phyloP scores from a whole-genome alignment of 2,329 filamentous ascomycete species.

The Monosporascus sp. region DNA sequence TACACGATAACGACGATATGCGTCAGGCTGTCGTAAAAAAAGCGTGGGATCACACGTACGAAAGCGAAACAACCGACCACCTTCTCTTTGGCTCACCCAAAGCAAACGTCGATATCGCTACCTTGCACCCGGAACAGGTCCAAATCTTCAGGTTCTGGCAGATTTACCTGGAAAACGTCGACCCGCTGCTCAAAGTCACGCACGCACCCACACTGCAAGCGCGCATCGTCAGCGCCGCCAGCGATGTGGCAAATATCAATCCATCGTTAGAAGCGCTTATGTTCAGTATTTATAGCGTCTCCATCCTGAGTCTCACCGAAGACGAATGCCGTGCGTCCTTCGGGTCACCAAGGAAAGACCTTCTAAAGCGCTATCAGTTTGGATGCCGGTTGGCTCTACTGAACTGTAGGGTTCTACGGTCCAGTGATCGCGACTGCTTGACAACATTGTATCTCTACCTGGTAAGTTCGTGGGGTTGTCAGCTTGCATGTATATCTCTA shows the following conservation, averaged over 20 bases:
- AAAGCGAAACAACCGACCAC: constrained; percentile 34
- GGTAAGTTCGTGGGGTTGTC: constrained; percentile 27
- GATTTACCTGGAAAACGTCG: constrained; percentile 51
- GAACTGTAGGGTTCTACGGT: constrained; percentile 44
- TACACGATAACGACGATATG: too few relatives aligned
- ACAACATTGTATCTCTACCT: constrained; percentile 53
- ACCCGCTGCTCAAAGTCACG: constrained; percentile 54
- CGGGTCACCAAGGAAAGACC: constrained; percentile 29
- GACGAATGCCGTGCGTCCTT: constrained; percentile 39
- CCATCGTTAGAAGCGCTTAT: constrained; percentile 47
- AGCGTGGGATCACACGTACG: constrained; percentile 19
- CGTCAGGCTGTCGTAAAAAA: too few relatives aligned
- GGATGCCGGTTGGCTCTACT: constrained; percentile 51
- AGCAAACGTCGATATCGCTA: constrained; percentile 36
- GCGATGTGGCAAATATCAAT: constrained; percentile 33
- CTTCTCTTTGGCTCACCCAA: constrained; percentile 46
- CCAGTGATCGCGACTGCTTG: constrained; percentile 45
- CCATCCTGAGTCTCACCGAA: constrained; percentile 35
- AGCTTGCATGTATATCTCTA: background rate
- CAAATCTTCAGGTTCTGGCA: constrained; percentile 57
- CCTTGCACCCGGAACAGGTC: constrained; percentile 42
- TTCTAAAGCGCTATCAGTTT: constrained; percentile 38
- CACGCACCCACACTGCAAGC: constrained; percentile 50
- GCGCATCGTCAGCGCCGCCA: constrained; percentile 44
- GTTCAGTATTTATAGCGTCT: constrained; percentile 45